These are phyloP conservation scores for Erodium maritimum DNA, from an alignment of 345 rosid genomes.

Conservation along the genomic window DNA sequence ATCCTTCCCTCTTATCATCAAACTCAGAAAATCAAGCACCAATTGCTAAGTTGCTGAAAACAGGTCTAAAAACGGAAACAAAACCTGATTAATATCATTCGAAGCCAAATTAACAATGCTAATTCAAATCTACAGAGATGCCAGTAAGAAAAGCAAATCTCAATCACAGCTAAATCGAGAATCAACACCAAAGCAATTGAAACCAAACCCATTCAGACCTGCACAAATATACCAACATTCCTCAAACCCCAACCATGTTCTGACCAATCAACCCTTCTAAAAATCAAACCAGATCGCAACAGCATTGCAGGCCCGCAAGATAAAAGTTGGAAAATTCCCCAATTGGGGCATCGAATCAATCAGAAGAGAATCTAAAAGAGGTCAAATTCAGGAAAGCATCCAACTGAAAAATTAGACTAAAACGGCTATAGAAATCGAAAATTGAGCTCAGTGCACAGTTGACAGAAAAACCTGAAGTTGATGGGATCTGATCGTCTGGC, in stretches of 20 bases:
- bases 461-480: constrained; percentile 31
- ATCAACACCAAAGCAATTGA: neutral
- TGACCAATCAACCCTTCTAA: neutral
- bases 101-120: constrained; percentile 7
- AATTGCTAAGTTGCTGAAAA: neutral
- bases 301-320: constrained; percentile 3
- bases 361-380: neutral
- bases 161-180: neutral
- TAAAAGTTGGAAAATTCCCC: constrained; percentile 1
- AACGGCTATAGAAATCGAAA: neutral
- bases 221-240: neutral
- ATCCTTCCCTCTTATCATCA: neutral
- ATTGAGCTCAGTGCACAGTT: neutral
- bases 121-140: neutral
- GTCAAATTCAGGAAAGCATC: neutral
- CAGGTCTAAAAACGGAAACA: neutral
- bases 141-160: constrained; percentile 1
- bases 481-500: constrained; percentile 41
- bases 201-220: constrained; percentile 5
- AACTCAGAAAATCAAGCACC: neutral
- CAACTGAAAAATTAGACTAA: neutral
- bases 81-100: neutral
- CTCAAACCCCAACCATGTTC: constrained; percentile 5
- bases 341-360: constrained; percentile 1
- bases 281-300: constrained; percentile 19